Conservation (phyloP, 2,329 filamentous ascomycete species). For the Phialophora verrucosa region DNA sequence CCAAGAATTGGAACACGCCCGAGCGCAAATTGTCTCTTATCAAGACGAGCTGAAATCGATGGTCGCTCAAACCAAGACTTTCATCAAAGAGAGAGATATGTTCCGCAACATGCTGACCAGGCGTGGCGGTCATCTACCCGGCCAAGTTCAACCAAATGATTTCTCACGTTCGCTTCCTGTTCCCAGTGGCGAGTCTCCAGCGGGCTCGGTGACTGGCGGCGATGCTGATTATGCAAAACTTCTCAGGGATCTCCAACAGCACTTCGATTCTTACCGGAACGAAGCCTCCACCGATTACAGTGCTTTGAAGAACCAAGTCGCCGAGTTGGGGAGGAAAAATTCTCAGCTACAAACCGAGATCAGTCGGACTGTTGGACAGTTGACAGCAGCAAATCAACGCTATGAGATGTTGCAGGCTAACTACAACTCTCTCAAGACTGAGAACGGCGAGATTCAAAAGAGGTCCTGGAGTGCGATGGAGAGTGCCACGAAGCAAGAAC, state of each 20-base stretch:
- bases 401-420: conserved; percentile 90
- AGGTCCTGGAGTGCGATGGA: conserved; percentile 78
- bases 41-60: conserved; percentile 85
- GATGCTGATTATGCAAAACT: conserved; percentile 76
- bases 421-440: conserved; percentile 78
- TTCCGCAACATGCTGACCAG: conserved; percentile 93
- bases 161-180: conserved; percentile 75
- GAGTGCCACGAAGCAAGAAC: conserved; percentile 84
- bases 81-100: conserved; percentile 95
- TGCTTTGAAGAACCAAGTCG: conserved; percentile 82
- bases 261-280: conserved; percentile 87
- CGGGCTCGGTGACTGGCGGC: conserved; percentile 60
- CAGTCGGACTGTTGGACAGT: conserved; percentile 77
- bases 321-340: conserved; percentile 81
- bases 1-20: conserved; percentile 68
- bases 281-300: conserved; percentile 82
- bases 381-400: conserved; percentile 79
- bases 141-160: conserved; percentile 67
- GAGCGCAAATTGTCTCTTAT: conserved; percentile 73
- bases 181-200: conserved; percentile 47
- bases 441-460: conserved; percentile 87
- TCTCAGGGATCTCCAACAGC: conserved; percentile 83
- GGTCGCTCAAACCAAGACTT: conserved; percentile 83
- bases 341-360: conserved; percentile 80
- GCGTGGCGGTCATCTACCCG: conserved; percentile 63